Evolutionary conservation across 495 filamentous ascomycete genomes (phyloP).

Genomic region (Penicillium manginii): DNA sequence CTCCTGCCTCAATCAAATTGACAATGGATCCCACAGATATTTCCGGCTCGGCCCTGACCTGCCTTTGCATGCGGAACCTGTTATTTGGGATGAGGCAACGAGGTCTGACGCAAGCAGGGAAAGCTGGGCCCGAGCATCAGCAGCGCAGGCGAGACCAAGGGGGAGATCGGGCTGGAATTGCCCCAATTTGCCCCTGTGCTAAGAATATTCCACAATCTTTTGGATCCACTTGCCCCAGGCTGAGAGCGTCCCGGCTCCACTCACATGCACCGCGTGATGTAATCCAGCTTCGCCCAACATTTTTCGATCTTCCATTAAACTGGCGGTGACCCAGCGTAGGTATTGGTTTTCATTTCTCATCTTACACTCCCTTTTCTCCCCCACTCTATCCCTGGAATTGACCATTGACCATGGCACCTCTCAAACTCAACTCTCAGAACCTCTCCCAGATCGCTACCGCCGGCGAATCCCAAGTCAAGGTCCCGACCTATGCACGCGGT

Average conservation of each 20-base stretch:
- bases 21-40: neutral
- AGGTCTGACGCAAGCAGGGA: slow-evolving; percentile 6
- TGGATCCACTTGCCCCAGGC: slow-evolving; percentile 5
- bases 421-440: slow-evolving; percentile 46
- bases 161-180: neutral
- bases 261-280: neutral
- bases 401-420: slow-evolving; percentile 35
- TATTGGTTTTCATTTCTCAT: neutral
- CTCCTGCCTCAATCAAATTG: neutral
- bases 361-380: neutral
- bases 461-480: slow-evolving; percentile 31
- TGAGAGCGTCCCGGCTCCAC: slow-evolving; percentile 5
- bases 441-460: slow-evolving; percentile 39
- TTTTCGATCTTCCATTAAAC: slow-evolving; percentile 1
- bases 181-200: slow-evolving; percentile 4
- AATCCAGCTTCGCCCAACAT: slow-evolving; percentile 4
- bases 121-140: neutral
- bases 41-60: neutral
- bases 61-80: neutral
- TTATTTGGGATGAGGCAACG: neutral
- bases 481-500: slow-evolving; percentile 43
- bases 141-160: neutral
- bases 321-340: neutral
- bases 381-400: neutral
- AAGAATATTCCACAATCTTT: slow-evolving; percentile 1